phyloP scores from a whole-genome alignment of 371 early-diverging fungal genomes.

The Saksenaea oblongispora region DNA sequence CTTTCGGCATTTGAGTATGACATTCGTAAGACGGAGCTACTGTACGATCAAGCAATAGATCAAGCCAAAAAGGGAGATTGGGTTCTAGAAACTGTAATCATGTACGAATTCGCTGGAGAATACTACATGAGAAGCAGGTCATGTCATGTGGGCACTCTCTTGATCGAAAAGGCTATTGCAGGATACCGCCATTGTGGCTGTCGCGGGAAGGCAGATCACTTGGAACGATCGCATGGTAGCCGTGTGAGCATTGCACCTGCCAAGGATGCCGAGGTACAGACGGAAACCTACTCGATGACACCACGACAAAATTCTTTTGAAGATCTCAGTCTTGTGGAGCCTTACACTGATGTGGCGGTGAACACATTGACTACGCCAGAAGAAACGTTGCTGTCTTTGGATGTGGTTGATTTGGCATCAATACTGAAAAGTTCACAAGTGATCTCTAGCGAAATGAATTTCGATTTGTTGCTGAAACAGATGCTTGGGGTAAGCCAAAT shows the following conservation, averaged over 20 bases:
- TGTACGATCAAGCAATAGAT: conserved; percentile 40
- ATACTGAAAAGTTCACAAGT: conserved; percentile 54
- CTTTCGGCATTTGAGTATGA: conserved; percentile 30
- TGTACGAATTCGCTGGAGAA: conserved; percentile 45
- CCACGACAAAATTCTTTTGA: conserved; percentile 16
- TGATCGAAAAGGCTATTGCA: conserved; percentile 38
- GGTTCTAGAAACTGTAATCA: conserved; percentile 30
- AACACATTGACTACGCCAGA: conserved; percentile 25
- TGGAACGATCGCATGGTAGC: conserved; percentile 14
- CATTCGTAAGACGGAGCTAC: conserved; percentile 22
- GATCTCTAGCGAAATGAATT: conserved; percentile 57
- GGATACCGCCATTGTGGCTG: conserved; percentile 36
- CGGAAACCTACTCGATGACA: conserved; percentile 23
- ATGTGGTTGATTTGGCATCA: conserved; percentile 49
- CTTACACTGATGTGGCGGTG: conserved; percentile 16
- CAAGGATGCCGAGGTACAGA: conserved; percentile 26
- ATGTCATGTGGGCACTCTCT: conserved; percentile 22
- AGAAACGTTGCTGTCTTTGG: conserved; percentile 42
- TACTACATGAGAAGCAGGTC: conserved; percentile 33
- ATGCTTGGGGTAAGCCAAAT: conserved; percentile 34
- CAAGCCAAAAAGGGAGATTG: conserved; percentile 39
- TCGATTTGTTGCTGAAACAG: conserved; percentile 51
- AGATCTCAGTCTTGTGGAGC: conserved; percentile 26
- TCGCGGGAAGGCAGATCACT: conserved; percentile 37
- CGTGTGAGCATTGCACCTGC: not conserved